Conservation (phyloP, 768 basidiomycete genomes). For the Termitomyces eurrhizus region DNA sequence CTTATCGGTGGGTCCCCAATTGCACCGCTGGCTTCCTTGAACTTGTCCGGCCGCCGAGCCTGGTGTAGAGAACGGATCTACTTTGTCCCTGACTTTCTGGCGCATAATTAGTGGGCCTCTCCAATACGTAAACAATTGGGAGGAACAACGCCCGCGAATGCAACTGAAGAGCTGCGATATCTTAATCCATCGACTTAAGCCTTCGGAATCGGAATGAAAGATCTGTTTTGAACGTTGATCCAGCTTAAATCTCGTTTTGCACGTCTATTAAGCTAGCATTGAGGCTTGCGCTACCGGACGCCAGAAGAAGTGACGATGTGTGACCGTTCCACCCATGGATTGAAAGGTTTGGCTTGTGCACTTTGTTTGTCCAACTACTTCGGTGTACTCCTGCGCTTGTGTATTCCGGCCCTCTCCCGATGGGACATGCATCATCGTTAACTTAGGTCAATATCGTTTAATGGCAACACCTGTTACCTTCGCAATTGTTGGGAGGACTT, state of each 20-base stretch:
- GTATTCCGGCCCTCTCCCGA: too few relatives aligned
- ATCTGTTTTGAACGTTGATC: constrained; percentile 13
- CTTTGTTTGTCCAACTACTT: too few relatives aligned
- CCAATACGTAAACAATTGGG: constrained; percentile 45
- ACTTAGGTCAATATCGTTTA: too few relatives aligned
- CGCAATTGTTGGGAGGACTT: too few relatives aligned
- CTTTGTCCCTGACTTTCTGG: constrained; percentile 48
- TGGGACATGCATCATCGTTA: too few relatives aligned
- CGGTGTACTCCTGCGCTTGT: too few relatives aligned
- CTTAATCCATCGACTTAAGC: constrained; percentile 33
- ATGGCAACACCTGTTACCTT: too few relatives aligned
- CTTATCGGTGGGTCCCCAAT: constrained; percentile 33
- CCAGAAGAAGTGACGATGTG: constrained; percentile 27
- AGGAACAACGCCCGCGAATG: constrained; percentile 44
- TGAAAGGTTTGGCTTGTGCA: too few relatives aligned
- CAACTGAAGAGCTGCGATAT: constrained; percentile 26
- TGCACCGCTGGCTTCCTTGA: constrained; percentile 42
- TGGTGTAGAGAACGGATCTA: constrained; percentile 40
- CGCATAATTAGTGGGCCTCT: constrained; percentile 33
- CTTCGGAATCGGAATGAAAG: constrained; percentile 23
- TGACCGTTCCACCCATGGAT: too few relatives aligned
- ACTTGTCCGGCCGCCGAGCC: constrained; percentile 43
- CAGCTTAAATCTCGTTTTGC: constrained; percentile 32
- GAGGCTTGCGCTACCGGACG: constrained; percentile 51
- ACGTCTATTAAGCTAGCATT: constrained; percentile 45